Conservation (phyloP, 768 basidiomycete species). For the Pisolithus marmoratus region DNA sequence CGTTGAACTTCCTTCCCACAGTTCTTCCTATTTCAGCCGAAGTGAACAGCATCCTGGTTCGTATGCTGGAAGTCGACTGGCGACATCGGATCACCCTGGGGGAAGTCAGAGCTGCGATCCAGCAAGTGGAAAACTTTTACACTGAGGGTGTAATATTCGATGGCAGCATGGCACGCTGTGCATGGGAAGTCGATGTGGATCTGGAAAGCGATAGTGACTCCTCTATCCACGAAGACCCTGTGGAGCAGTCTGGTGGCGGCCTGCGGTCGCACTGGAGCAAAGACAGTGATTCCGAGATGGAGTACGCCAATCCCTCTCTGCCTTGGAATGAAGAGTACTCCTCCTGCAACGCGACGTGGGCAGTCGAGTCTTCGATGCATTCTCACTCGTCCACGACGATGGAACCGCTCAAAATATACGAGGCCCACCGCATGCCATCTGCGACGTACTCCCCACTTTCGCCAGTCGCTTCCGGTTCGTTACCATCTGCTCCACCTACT, state of each 20-base stretch:
- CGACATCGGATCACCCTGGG: conserved; percentile 40
- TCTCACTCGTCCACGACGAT: conserved; percentile 36
- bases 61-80: conserved; percentile 72
- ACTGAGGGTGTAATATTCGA: conserved; percentile 72
- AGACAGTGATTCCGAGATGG: conserved; percentile 36
- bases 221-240: conserved; percentile 40
- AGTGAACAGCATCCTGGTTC: conserved; percentile 67
- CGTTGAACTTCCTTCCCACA: conserved; percentile 71
- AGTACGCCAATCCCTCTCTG: conserved; percentile 24
- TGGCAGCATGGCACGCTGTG: conserved; percentile 72
- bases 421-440: conserved; percentile 45
- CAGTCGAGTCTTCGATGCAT: conserved; percentile 45
- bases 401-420: conserved; percentile 37
- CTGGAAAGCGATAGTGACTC: conserved; percentile 58
- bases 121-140: conserved; percentile 60
- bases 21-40: conserved; percentile 77
- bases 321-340: conserved; percentile 33
- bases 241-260: conserved; percentile 33
- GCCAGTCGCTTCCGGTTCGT: conserved; percentile 32
- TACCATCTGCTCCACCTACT: conserved; percentile 50
- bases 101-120: conserved; percentile 49
- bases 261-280: conserved; percentile 58
- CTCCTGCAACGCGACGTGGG: conserved; percentile 52
- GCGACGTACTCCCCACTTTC: conserved; percentile 46
- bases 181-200: conserved; percentile 71